A percentile compares a stretch with the other conserved stretches of the same genome.
Evolutionary conservation across 352 stramenopile species (phyloP).

Genomic region (Globisporangium lucens): DNA sequence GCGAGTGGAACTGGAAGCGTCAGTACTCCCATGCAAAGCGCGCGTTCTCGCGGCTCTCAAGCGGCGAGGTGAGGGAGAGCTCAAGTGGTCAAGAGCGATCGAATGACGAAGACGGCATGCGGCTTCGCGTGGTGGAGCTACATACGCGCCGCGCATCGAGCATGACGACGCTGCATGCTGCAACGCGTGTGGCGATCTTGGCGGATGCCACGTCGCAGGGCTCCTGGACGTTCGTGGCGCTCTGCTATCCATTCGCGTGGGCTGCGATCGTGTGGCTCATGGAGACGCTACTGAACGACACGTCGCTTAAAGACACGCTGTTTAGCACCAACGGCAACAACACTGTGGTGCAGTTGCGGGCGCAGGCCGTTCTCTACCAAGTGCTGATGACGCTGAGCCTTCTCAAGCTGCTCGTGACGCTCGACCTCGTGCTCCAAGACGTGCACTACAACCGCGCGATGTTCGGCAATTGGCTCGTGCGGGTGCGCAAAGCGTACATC

Average conservation of each 20-base stretch:
- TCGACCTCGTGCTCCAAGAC: constrained; percentile 49
- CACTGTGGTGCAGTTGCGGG: constrained; percentile 27
- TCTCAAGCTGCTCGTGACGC: constrained; percentile 37
- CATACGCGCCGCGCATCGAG: background rate
- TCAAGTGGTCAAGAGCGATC: background rate
- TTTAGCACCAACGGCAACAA: constrained; percentile 8
- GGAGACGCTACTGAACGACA: constrained; percentile 9
- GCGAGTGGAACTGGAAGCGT: constrained; percentile 44
- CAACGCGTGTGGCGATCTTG: constrained; percentile 20
- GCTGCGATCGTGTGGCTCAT: constrained; percentile 17
- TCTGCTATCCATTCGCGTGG: constrained; percentile 38
- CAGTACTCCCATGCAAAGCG: constrained; percentile 28
- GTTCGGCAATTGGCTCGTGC: constrained; percentile 30
- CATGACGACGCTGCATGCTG: background rate
- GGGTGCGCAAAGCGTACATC: constrained; percentile 24
- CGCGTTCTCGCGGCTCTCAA: constrained; percentile 29
- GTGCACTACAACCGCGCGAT: constrained; percentile 19
- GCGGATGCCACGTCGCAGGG: constrained; percentile 32
- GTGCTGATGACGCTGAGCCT: constrained; percentile 35
- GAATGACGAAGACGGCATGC: background rate
- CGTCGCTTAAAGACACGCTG: constrained; percentile 17
- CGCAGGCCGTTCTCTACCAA: constrained; percentile 33
- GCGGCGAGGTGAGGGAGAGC: constrained; percentile 1
- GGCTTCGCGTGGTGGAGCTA: background rate
- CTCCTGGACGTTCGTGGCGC: constrained; percentile 54